Percentiles rank a stretch among this genome's conserved stretches.
phyloP scores from a whole-genome alignment of 768 basidiomycete genomes.

The Leucocoprinus birnbaumii region DNA sequence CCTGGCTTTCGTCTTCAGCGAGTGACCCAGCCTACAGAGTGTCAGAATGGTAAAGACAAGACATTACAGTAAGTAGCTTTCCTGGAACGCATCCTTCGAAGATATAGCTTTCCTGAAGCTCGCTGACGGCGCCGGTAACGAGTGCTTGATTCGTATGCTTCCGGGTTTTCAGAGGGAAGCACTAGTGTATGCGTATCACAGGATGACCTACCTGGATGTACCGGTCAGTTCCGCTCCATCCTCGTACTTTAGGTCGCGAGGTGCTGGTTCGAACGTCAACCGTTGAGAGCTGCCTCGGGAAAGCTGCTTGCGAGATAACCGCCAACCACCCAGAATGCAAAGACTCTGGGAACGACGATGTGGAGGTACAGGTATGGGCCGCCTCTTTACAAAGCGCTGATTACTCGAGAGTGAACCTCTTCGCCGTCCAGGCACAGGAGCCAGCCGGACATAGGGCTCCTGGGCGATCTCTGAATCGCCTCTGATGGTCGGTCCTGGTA shows the following conservation, averaged over 20 bases:
- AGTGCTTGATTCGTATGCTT: too few relatives aligned
- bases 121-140: neutral
- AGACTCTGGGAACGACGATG: neutral
- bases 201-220: too few relatives aligned
- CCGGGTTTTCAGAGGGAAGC: neutral
- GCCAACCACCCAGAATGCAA: neutral
- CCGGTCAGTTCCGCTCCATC: too few relatives aligned
- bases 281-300: neutral
- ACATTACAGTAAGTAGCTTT: neutral
- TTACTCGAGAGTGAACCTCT: neutral
- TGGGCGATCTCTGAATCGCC: too few relatives aligned
- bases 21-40: neutral
- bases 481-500: too few relatives aligned
- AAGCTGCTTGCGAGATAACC: neutral
- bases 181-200: too few relatives aligned
- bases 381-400: neutral
- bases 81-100: neutral
- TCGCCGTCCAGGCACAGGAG: neutral
- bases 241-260: too few relatives aligned
- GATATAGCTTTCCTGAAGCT: neutral
- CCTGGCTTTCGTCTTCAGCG: neutral
- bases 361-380: neutral
- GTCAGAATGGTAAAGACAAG: neutral
- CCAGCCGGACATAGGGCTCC: too few relatives aligned
- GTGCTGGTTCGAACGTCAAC: too few relatives aligned